A percentile compares a stretch with the other conserved stretches of the same genome.
Conservation (phyloP, 345 rosid genomes). For the Camelina hispida region DNA sequence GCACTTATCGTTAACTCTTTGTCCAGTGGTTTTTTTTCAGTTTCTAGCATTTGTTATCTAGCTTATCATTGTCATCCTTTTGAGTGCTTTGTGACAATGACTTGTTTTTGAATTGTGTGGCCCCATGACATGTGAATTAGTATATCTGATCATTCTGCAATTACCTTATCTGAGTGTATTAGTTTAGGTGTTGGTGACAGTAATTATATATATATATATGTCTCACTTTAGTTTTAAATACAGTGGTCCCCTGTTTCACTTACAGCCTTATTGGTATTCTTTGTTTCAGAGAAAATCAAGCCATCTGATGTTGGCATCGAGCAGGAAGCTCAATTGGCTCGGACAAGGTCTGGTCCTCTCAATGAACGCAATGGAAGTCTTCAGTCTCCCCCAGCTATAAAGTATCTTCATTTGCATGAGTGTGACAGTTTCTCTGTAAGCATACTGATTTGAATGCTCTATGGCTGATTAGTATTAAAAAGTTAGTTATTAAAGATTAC, state of each 20-base stretch:
- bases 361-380: conserved; percentile 70
- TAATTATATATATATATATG: conserved; percentile 2
- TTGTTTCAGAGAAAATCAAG: conserved; percentile 84
- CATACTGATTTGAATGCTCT: conserved; percentile 31
- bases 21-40: not conserved
- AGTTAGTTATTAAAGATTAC: not conserved
- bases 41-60: not conserved
- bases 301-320: conserved; percentile 97
- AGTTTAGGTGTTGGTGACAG: conserved; percentile 24
- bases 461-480: not conserved
- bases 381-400: conserved; percentile 72
- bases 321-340: conserved; percentile 85
- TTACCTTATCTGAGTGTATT: conserved; percentile 35
- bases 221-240: not conserved
- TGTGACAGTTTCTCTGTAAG: conserved; percentile 95
- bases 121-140: conserved; percentile 26
- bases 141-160: conserved; percentile 24
- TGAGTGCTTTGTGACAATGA: conserved; percentile 6
- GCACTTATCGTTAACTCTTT: conserved; percentile 12
- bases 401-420: conserved; percentile 85
- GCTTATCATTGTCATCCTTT: not conserved
- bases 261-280: conserved; percentile 25
- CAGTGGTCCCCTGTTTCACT: conserved; percentile 25
- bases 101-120: conserved; percentile 1
- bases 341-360: conserved; percentile 62